Conservation (phyloP, 768 basidiomycete genomes). For the Gymnopilus junonius region DNA sequence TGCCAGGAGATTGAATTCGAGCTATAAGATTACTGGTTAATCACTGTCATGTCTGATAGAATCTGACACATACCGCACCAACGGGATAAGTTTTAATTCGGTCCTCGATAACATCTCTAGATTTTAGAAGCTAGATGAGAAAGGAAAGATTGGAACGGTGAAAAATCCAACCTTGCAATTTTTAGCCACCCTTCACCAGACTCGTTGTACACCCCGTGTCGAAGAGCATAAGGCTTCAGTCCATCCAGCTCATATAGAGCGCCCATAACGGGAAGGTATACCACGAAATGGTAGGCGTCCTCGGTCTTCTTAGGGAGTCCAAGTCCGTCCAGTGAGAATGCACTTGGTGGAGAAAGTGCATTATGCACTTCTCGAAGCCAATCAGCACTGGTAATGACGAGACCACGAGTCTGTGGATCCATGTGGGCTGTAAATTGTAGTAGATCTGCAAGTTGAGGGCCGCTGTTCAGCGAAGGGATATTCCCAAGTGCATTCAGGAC, state of each 20-base stretch:
- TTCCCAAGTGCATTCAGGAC: constrained; percentile 91
- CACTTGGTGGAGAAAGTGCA: constrained; percentile 86
- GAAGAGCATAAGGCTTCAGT: constrained; percentile 76
- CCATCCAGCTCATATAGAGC: constrained; percentile 94
- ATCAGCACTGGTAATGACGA: constrained; percentile 80
- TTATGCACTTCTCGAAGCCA: constrained; percentile 90
- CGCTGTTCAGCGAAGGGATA: constrained; percentile 65
- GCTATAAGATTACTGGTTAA: constrained; percentile 43
- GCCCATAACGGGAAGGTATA: constrained; percentile 87
- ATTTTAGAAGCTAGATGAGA: constrained; percentile 21
- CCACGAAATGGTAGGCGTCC: constrained; percentile 97
- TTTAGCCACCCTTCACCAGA: constrained; percentile 82
- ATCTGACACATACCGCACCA: constrained; percentile 69
- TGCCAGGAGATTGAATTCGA: constrained; percentile 92
- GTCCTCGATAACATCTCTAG: constrained; percentile 81
- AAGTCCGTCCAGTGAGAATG: constrained; percentile 86
- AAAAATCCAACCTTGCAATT: constrained; percentile 62
- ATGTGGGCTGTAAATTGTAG: constrained; percentile 81
- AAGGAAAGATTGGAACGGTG: neutral
- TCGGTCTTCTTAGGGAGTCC: constrained; percentile 65
- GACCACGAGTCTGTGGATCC: constrained; percentile 85
- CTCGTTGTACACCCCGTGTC: constrained; percentile 76
- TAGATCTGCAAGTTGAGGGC: constrained; percentile 73
- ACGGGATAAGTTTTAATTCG: constrained; percentile 91
- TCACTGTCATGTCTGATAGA: constrained; percentile 16